These are phyloP conservation scores for Silene latifolia DNA, from an alignment of 148 eudicot species.

Conservation along the genomic window DNA sequence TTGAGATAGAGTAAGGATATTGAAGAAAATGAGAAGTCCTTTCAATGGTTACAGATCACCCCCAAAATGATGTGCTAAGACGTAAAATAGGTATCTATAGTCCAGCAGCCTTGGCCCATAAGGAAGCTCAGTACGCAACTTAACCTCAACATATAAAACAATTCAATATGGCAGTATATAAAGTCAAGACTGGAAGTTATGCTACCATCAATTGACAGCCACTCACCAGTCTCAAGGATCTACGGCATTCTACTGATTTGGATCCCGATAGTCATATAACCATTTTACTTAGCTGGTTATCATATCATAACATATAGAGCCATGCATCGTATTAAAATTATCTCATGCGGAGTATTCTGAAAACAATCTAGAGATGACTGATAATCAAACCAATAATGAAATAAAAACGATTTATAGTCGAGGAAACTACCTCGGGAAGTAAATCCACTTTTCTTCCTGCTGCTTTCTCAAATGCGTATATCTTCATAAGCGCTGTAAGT, in stretches of 20 bases:
- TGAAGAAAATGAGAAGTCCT: too few relatives aligned
- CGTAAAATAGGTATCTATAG: too few relatives aligned
- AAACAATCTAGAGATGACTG: background rate
- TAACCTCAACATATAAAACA: too few relatives aligned
- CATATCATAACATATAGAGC: background rate
- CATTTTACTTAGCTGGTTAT: background rate
- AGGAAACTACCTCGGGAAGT: constrained; percentile 72
- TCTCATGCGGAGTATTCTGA: background rate
- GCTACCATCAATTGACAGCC: background rate
- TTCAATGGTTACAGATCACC: too few relatives aligned
- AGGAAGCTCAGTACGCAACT: too few relatives aligned
- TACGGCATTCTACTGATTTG: background rate
- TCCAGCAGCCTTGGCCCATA: too few relatives aligned
- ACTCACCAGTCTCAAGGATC: background rate
- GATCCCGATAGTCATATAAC: background rate
- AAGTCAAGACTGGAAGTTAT: background rate
- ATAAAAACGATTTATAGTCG: background rate
- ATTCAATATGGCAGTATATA: background rate
- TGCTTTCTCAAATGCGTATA: constrained; percentile 83
- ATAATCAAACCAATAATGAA: background rate
- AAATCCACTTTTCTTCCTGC: constrained; percentile 82
- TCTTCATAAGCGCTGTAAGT: constrained; percentile 81
- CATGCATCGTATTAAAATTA: background rate
- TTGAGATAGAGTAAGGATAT: too few relatives aligned
- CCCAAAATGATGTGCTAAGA: too few relatives aligned